A percentile compares a stretch with the other conserved stretches of the same genome.
phyloP scores from a whole-genome alignment of 2,329 filamentous ascomycete species.

The Xylaria multiplex region DNA sequence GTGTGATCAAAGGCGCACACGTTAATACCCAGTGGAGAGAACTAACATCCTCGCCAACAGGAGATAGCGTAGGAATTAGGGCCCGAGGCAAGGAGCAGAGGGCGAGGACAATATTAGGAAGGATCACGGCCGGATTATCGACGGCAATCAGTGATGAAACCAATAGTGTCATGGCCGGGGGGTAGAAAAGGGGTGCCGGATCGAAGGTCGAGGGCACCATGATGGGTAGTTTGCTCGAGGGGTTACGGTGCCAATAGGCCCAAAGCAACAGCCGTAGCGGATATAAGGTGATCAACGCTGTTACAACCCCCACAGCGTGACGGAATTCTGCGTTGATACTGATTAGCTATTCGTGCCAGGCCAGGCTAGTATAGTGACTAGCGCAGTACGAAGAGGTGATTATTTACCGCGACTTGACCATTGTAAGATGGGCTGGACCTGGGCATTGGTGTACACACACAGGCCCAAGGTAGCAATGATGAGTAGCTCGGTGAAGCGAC shows the following conservation, averaged over 20 bases:
- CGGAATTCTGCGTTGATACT: slow-evolving; percentile 54
- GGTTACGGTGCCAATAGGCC: slow-evolving; percentile 54
- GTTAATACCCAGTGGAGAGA: slow-evolving; percentile 82
- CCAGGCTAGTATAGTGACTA: not conserved
- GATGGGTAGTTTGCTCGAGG: slow-evolving; percentile 55
- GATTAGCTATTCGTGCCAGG: slow-evolving; percentile 20
- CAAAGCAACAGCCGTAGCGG: slow-evolving; percentile 67
- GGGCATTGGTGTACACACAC: slow-evolving; percentile 59
- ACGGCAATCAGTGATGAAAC: slow-evolving; percentile 79
- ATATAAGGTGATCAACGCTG: slow-evolving; percentile 61
- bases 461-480: slow-evolving; percentile 61
- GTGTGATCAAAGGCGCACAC: slow-evolving; percentile 71
- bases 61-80: slow-evolving; percentile 73
- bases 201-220: slow-evolving; percentile 82
- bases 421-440: slow-evolving; percentile 57
- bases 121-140: slow-evolving; percentile 67
- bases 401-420: slow-evolving; percentile 61
- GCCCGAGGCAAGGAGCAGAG: slow-evolving; percentile 79
- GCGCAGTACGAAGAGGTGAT: not conserved
- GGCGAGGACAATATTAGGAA: slow-evolving; percentile 84
- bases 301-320: slow-evolving; percentile 50
- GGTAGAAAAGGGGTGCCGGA: slow-evolving; percentile 90
- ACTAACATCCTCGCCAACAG: slow-evolving; percentile 67
- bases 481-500: slow-evolving; percentile 63
- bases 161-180: slow-evolving; percentile 77